A percentile compares a stretch with the other conserved stretches of the same genome.
Conservation (phyloP, 331 rosid genomes). For the Malus hybrid region DNA sequence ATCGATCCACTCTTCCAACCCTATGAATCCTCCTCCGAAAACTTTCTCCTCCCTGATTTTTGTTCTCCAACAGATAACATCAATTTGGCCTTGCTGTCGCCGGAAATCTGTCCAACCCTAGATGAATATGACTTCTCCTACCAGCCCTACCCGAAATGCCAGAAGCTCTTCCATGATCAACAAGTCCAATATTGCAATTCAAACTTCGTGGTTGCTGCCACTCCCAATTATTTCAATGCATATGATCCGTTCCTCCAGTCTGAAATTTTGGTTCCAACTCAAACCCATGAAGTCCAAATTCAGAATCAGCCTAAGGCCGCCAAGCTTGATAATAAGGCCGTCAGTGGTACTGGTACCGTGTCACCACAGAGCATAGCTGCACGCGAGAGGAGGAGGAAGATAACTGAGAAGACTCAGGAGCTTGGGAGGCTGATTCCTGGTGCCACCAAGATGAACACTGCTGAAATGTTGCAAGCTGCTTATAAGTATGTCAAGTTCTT, state of each 20-base stretch:
- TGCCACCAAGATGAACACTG: constrained; percentile 77
- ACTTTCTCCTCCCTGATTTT: neutral
- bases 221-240: neutral
- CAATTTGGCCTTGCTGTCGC: neutral
- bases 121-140: neutral
- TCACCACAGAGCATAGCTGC: constrained; percentile 74
- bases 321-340: neutral
- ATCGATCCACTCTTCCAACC: neutral
- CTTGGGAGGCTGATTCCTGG: constrained; percentile 75
- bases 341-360: constrained; percentile 2
- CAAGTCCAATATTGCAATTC: too few species aligned
- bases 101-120: neutral
- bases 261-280: neutral
- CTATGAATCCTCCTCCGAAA: neutral
- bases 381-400: constrained; percentile 68
- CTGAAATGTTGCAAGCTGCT: constrained; percentile 81
- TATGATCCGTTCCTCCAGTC: neutral
- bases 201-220: too few species aligned
- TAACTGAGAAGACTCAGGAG: constrained; percentile 68
- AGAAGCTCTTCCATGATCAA: neutral
- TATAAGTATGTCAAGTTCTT: constrained; percentile 63
- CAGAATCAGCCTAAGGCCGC: neutral
- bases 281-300: neutral
- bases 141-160: constrained; percentile 5
- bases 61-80: neutral